Percentiles rank a stretch among this genome's conserved stretches.
Conservation (phyloP, 345 rosid genomes). For the Lepidium sativum region DNA sequence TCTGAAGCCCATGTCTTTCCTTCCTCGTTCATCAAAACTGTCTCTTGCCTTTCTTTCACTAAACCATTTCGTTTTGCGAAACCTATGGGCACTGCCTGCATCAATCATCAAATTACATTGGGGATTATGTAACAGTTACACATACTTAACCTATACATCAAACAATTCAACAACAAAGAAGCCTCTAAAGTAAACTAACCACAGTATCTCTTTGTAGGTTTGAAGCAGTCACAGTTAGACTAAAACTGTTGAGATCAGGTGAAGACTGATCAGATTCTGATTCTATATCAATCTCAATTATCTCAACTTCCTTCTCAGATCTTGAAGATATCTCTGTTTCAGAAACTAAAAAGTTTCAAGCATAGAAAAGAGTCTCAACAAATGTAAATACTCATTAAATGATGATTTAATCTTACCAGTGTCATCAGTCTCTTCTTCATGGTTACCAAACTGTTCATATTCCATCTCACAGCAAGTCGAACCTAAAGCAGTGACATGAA, state of each 20-base stretch:
- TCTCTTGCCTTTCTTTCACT: neutral
- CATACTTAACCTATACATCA: neutral
- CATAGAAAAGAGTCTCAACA: neutral
- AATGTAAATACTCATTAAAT: neutral
- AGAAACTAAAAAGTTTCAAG: neutral
- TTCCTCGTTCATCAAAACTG: conserved; percentile 19
- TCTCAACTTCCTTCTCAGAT: neutral
- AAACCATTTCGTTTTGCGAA: conserved; percentile 9
- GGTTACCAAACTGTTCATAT: neutral
- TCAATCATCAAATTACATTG: neutral
- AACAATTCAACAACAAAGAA: neutral
- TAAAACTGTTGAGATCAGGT: neutral
- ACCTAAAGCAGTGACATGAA: conserved; percentile 11
- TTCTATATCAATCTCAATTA: neutral
- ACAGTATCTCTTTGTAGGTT: neutral
- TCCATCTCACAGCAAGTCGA: conserved; percentile 1
- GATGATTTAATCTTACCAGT: neutral
- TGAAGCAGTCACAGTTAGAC: neutral
- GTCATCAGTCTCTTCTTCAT: neutral
- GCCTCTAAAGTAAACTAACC: neutral
- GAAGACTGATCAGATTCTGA: neutral
- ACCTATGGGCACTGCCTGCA: conserved; percentile 5
- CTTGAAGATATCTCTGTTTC: neutral
- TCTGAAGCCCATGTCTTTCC: conserved; percentile 8
- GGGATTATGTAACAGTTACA: neutral